phyloP scores from a whole-genome alignment of 2,329 filamentous ascomycete species.

The Cordyceps militaris region DNA sequence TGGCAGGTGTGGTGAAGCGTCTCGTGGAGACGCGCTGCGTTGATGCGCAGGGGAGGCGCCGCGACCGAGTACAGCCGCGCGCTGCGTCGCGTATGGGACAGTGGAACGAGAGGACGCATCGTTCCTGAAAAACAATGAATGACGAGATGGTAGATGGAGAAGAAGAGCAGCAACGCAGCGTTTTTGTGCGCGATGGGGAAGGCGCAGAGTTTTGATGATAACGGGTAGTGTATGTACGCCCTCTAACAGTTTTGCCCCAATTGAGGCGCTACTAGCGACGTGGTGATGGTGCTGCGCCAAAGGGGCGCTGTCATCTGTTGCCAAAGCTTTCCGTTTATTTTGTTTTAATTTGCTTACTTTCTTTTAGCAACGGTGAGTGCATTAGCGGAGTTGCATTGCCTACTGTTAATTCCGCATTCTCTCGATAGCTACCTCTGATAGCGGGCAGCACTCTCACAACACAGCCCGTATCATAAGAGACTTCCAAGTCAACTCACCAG shows the following conservation, averaged over 20 bases:
- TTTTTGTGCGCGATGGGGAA: background rate
- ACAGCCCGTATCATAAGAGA: too few species aligned
- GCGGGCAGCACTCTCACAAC: too few species aligned
- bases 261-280: background rate
- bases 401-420: too few species aligned
- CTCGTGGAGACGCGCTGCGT: slow-evolving; percentile 22
- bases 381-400: too few species aligned
- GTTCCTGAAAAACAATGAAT: background rate
- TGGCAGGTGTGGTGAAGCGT: slow-evolving; percentile 27
- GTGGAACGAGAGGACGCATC: background rate
- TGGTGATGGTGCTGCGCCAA: background rate
- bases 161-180: background rate
- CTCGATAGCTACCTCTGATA: too few species aligned
- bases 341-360: background rate
- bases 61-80: background rate
- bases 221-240: background rate
- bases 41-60: slow-evolving; percentile 17
- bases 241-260: background rate
- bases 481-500: too few species aligned
- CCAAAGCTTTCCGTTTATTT: background rate
- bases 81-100: background rate
- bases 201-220: background rate
- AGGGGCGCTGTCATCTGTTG: background rate
- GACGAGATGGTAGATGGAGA: background rate
- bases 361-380: too few species aligned